phyloP scores from a whole-genome alignment of 768 basidiomycete species.

The Russula brevipes region DNA sequence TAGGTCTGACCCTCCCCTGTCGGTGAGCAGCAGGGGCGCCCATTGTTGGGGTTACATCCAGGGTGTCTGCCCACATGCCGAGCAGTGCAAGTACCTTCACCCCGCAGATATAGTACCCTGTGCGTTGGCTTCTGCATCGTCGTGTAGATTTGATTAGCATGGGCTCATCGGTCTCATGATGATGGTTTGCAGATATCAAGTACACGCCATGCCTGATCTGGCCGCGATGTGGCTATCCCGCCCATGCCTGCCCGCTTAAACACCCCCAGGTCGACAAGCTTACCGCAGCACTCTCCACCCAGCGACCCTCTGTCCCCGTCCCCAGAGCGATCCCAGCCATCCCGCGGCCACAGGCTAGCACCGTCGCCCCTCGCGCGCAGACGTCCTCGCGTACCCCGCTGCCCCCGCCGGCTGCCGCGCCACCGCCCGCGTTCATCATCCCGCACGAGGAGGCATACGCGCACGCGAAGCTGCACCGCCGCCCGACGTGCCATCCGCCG shows the following conservation, averaged over 20 bases:
- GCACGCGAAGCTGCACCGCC: constrained; percentile 5
- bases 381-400: no score
- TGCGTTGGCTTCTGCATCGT: neutral
- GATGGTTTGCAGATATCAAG: constrained; percentile 1
- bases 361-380: no score
- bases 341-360: no score
- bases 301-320: no score
- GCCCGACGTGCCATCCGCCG: neutral
- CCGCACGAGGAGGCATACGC: constrained; percentile 13
- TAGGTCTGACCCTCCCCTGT: neutral
- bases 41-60: constrained; percentile 20
- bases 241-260: constrained; percentile 2
- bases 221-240: constrained; percentile 13
- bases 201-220: constrained; percentile 16
- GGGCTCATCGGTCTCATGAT: neutral
- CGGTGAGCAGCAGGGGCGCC: constrained; percentile 6
- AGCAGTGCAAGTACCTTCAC: constrained; percentile 5
- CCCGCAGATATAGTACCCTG: neutral
- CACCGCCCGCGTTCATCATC: no score
- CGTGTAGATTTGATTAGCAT: no score
- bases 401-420: no score
- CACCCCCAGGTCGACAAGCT: constrained; percentile 11
- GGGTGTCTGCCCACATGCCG: constrained; percentile 7
- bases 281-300: neutral
- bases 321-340: neutral